A percentile compares a stretch with the other conserved stretches of the same genome.
These are phyloP conservation scores for Lachnellula suecica DNA, from an alignment of 2,329 filamentous ascomycete species.

Conservation along the genomic window DNA sequence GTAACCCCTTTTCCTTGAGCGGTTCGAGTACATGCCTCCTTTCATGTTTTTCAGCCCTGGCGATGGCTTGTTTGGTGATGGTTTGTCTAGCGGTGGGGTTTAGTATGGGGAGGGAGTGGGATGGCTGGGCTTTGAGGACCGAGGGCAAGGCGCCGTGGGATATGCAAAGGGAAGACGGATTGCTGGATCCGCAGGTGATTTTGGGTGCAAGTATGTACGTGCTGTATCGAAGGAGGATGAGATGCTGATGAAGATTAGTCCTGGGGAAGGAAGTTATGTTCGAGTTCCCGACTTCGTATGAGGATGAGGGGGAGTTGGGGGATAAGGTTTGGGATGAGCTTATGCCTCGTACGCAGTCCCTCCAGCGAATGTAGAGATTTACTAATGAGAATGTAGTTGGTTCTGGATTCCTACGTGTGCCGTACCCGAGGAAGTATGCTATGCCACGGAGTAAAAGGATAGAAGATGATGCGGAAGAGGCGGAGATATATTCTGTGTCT, in stretches of 20 bases:
- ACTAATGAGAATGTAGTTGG: slow-evolving; percentile 22
- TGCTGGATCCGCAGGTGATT: slow-evolving; percentile 16
- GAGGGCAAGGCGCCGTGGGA: slow-evolving; percentile 1
- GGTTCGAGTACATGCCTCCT: slow-evolving; percentile 1
- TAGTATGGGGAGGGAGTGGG: slow-evolving; percentile 17
- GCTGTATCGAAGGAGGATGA: not conserved
- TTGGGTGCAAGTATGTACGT: slow-evolving; percentile 18
- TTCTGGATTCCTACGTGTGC: slow-evolving; percentile 28
- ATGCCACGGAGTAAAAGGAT: slow-evolving; percentile 28
- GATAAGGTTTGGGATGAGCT: slow-evolving; percentile 29
- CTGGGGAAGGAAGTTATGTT: slow-evolving; percentile 25
- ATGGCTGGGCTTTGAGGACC: not conserved
- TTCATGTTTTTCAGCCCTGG: slow-evolving; percentile 5
- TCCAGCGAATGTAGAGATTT: no score
- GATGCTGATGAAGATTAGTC: slow-evolving; percentile 13
- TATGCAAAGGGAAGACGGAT: slow-evolving; percentile 6
- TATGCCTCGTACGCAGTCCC: slow-evolving; percentile 31
- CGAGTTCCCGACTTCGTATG: slow-evolving; percentile 26
- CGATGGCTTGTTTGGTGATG: slow-evolving; percentile 7
- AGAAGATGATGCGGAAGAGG: slow-evolving; percentile 21
- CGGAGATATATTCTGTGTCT: slow-evolving; percentile 29
- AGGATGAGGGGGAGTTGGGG: slow-evolving; percentile 19
- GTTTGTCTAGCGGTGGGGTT: slow-evolving; percentile 16
- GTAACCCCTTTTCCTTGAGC: not conserved
- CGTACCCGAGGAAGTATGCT: slow-evolving; percentile 27